phyloP scores from a whole-genome alignment of 805 yeast species.

The Candida tammaniensis region DNA sequence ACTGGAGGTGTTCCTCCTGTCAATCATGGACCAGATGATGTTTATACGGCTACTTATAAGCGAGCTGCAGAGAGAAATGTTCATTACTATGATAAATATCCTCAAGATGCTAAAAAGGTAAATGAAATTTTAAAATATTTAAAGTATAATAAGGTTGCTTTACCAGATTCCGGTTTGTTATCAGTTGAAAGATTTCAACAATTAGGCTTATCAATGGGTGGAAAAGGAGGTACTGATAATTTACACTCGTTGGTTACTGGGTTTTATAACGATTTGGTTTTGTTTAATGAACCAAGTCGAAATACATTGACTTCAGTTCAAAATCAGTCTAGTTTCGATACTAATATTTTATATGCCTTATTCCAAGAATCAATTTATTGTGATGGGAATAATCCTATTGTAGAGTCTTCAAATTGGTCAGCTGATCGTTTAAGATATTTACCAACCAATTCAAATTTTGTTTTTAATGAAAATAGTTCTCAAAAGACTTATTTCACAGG shows the following conservation, averaged over 20 bases:
- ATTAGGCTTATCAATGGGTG: slow-evolving; percentile 52
- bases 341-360: slow-evolving; percentile 53
- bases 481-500: slow-evolving; percentile 46
- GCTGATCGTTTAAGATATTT: slow-evolving; percentile 40
- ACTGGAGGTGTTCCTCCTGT: slow-evolving; percentile 64
- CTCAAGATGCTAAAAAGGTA: slow-evolving; percentile 43
- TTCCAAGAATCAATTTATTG: slow-evolving; percentile 60
- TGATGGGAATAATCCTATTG: slow-evolving; percentile 30
- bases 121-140: slow-evolving; percentile 35
- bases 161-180: slow-evolving; percentile 53
- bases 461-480: slow-evolving; percentile 13
- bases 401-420: slow-evolving; percentile 41
- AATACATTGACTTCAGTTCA: slow-evolving; percentile 32
- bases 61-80: slow-evolving; percentile 47
- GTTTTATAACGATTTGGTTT: slow-evolving; percentile 36
- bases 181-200: slow-evolving; percentile 52
- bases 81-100: slow-evolving; percentile 48
- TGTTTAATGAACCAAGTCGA: slow-evolving; percentile 36
- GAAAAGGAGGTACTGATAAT: slow-evolving; percentile 46
- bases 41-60: slow-evolving; percentile 46
- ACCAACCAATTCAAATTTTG: slow-evolving; percentile 24
- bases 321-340: slow-evolving; percentile 42
- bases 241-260: slow-evolving; percentile 45
- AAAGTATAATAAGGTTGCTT: slow-evolving; percentile 20
- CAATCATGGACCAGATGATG: slow-evolving; percentile 41